These are phyloP conservation scores for Talaromyces sp. DNA, from an alignment of 2,329 filamentous ascomycete species.

Conservation along the genomic window DNA sequence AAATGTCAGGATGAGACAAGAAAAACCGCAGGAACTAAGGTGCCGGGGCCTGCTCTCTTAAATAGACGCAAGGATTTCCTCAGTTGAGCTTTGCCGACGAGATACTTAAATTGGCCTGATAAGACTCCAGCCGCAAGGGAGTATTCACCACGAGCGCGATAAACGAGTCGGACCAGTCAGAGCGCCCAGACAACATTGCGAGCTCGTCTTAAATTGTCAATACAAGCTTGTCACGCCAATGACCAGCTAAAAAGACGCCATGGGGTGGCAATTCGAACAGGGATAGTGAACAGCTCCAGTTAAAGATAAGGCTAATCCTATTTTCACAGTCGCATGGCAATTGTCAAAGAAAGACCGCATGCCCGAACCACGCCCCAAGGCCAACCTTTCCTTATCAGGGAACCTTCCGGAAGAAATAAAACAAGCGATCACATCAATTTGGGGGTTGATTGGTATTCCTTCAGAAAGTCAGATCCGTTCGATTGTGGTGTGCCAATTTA, in stretches of 20 bases:
- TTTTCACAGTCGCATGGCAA: not conserved
- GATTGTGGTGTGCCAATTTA: not conserved
- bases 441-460: not conserved
- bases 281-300: not conserved
- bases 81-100: not conserved
- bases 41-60: conserved; percentile 1
- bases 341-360: not conserved
- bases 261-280: not conserved
- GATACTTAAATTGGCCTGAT: not conserved
- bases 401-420: conserved; percentile 2
- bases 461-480: not conserved
- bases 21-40: not conserved
- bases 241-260: not conserved
- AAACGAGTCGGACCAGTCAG: not conserved
- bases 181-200: not conserved
- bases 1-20: not conserved
- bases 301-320: conserved; percentile 10
- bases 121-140: conserved; percentile 11
- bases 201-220: not conserved
- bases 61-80: not conserved
- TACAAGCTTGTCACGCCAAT: not conserved
- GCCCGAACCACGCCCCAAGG: not conserved
- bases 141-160: not conserved
- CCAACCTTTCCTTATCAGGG: not conserved
- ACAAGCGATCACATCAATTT: not conserved